Evolutionary conservation across 768 basidiomycete species (phyloP).

Genomic region (Termitomyces eurrhizus): DNA sequence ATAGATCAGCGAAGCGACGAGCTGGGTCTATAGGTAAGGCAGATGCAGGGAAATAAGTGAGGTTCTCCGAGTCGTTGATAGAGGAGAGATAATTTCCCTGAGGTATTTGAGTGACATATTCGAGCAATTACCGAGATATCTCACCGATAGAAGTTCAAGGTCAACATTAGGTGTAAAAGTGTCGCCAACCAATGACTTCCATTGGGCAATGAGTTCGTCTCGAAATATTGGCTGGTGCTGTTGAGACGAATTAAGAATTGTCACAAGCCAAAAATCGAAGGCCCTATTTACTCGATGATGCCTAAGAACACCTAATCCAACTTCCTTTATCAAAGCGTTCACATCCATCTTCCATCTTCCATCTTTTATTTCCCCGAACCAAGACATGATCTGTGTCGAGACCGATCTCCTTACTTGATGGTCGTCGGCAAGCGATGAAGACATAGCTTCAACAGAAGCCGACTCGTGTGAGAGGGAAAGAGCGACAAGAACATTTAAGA

Average conservation of each 20-base stretch:
- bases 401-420: slow-evolving; percentile 66
- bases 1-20: slow-evolving; percentile 83
- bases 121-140: slow-evolving; percentile 11
- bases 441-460: slow-evolving; percentile 56
- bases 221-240: slow-evolving; percentile 60
- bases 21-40: slow-evolving; percentile 73
- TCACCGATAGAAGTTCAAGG: slow-evolving; percentile 65
- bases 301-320: slow-evolving; percentile 74
- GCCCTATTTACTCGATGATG: slow-evolving; percentile 43
- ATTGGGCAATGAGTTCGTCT: slow-evolving; percentile 54
- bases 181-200: slow-evolving; percentile 78
- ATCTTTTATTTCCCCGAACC: slow-evolving; percentile 68
- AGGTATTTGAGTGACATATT: neutral
- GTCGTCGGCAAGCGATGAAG: slow-evolving; percentile 59
- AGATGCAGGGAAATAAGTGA: slow-evolving; percentile 77
- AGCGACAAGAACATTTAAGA: slow-evolving; percentile 73
- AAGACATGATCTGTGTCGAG: slow-evolving; percentile 66
- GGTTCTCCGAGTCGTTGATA: slow-evolving; percentile 27
- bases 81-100: slow-evolving; percentile 76
- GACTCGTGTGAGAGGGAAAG: slow-evolving; percentile 47
- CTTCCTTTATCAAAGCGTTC: slow-evolving; percentile 57
- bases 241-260: neutral
- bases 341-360: slow-evolving; percentile 68
- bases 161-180: slow-evolving; percentile 62
- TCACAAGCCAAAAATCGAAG: neutral